phyloP scores from a whole-genome alignment of 2,329 filamentous ascomycete genomes.

The Fusarium mexicanum region DNA sequence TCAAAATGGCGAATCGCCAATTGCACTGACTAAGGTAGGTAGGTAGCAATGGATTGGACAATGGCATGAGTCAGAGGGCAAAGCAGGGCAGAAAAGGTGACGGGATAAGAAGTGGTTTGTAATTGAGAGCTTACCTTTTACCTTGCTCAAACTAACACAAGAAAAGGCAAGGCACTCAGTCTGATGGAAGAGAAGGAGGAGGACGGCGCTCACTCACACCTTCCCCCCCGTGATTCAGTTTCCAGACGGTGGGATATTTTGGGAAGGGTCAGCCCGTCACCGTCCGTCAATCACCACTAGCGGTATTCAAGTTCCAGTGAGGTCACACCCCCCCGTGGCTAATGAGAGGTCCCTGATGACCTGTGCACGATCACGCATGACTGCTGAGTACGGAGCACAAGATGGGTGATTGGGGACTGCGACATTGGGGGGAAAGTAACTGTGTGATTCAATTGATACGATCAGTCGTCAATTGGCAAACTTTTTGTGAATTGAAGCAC shows the following conservation, averaged over 20 bases:
- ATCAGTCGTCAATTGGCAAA: neutral
- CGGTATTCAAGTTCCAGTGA: neutral
- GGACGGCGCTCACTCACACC: neutral
- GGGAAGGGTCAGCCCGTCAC: slow-evolving; percentile 36
- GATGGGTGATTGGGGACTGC: slow-evolving; percentile 1
- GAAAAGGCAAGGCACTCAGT: neutral
- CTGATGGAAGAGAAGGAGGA: slow-evolving; percentile 9
- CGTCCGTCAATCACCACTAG: neutral
- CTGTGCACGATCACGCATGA: slow-evolving; percentile 32
- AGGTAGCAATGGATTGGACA: neutral
- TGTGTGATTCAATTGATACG: neutral
- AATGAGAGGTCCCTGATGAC: slow-evolving; percentile 35
- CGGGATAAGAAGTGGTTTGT: slow-evolving; percentile 12
- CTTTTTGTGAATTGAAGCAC: neutral
- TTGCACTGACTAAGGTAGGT: neutral
- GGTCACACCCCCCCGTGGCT: slow-evolving; percentile 30
- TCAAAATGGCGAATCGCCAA: slow-evolving; percentile 4
- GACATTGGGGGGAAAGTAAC: neutral
- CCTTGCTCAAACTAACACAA: neutral
- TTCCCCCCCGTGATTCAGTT: slow-evolving; percentile 21
- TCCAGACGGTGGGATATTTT: slow-evolving; percentile 40
- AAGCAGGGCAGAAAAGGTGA: neutral
- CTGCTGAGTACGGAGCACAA: slow-evolving; percentile 9
- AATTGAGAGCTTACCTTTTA: slow-evolving; percentile 13
- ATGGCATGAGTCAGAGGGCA: neutral